These are phyloP conservation scores for Mrakia frigida DNA, from an alignment of 768 basidiomycete species.

Conservation along the genomic window DNA sequence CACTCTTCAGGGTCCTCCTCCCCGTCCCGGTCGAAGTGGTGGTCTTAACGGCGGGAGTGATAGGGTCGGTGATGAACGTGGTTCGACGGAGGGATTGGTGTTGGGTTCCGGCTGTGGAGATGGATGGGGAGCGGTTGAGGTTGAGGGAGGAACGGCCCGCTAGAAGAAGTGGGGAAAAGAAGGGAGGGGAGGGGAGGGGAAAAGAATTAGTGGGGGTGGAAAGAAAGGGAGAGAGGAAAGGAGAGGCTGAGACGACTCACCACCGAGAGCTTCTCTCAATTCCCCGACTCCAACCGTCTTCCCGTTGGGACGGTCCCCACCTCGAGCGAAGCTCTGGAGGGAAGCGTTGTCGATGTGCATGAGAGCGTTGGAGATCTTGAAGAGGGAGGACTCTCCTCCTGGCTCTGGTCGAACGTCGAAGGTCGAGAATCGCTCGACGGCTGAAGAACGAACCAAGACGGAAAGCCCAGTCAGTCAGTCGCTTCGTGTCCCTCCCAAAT, in stretches of 20 bases:
- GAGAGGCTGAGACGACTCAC: no score
- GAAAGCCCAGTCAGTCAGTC: neutral
- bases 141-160: constrained; percentile 7
- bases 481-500: no score
- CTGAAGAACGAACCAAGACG: neutral
- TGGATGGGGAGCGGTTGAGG: constrained; percentile 4
- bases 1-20: constrained; percentile 2
- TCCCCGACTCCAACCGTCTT: constrained; percentile 11
- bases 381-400: neutral
- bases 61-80: neutral
- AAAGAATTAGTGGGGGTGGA: neutral
- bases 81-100: constrained; percentile 1
- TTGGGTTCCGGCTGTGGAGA: constrained; percentile 4
- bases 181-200: neutral
- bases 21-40: neutral
- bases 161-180: no score
- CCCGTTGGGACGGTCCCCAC: neutral
- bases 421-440: constrained; percentile 10
- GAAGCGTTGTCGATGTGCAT: constrained; percentile 24
- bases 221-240: neutral
- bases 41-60: neutral
- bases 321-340: constrained; percentile 7
- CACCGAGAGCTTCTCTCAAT: constrained; percentile 18
- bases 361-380: constrained; percentile 6
- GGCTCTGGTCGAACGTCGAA: constrained; percentile 1